Evolutionary conservation across 768 basidiomycete species (phyloP).

Genomic region (Omphalotus guepiniiformis): DNA sequence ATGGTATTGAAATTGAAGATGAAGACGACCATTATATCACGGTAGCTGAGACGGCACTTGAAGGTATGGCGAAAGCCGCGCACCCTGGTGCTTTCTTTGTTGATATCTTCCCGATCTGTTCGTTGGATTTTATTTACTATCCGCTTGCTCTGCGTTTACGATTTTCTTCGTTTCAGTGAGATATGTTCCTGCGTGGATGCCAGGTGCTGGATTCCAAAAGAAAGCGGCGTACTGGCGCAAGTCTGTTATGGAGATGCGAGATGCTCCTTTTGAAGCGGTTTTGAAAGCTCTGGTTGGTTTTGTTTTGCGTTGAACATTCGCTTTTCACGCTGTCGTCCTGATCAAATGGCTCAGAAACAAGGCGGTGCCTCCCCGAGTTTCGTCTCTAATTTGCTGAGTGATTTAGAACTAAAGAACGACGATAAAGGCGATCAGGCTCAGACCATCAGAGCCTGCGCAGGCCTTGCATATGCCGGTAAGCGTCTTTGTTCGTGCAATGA

Average conservation of each 20-base stretch:
- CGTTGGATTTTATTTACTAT: conserved; percentile 12
- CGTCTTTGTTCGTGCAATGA: neutral
- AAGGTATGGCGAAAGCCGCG: conserved; percentile 45
- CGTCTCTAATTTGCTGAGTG: conserved; percentile 25
- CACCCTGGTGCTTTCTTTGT: conserved; percentile 53
- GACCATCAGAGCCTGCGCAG: conserved; percentile 32
- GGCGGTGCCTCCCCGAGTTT: conserved; percentile 33
- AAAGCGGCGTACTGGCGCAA: conserved; percentile 47
- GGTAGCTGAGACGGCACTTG: conserved; percentile 48
- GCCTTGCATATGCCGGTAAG: conserved; percentile 34
- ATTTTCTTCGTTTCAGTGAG: conserved; percentile 39
- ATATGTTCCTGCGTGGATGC: conserved; percentile 48
- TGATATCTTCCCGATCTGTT: conserved; percentile 40
- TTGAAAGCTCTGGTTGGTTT: conserved; percentile 33
- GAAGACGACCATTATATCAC: conserved; percentile 43
- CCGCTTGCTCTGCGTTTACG: neutral
- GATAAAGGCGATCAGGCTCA: conserved; percentile 19
- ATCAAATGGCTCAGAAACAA: conserved; percentile 20
- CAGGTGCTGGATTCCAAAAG: conserved; percentile 46
- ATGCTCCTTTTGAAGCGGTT: conserved; percentile 36
- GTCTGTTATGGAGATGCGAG: conserved; percentile 44
- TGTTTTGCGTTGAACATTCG: neutral
- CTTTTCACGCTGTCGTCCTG: neutral
- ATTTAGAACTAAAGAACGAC: conserved; percentile 19
- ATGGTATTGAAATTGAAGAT: conserved; percentile 43